A percentile compares a stretch with the other conserved stretches of the same genome.
phyloP scores from a whole-genome alignment of 352 stramenopile genomes.

The Halophytophthora polymorphica region DNA sequence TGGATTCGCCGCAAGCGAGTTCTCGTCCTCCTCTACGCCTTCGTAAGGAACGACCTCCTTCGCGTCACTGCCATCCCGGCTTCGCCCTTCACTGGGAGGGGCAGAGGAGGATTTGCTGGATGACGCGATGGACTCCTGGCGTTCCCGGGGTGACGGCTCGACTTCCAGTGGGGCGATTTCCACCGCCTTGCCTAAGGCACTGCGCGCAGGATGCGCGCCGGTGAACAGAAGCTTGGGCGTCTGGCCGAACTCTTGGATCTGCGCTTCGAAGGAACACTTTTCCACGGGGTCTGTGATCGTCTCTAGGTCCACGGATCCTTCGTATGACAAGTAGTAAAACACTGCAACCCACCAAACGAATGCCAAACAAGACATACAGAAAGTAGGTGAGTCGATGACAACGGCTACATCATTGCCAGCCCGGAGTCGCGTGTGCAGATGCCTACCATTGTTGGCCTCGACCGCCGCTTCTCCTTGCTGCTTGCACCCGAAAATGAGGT shows the following conservation, averaged over 20 bases:
- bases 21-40: conserved; percentile 29
- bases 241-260: conserved; percentile 93
- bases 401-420: background rate
- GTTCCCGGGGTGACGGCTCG: conserved; percentile 29
- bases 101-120: conserved; percentile 19
- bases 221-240: conserved; percentile 80
- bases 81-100: conserved; percentile 17
- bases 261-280: conserved; percentile 90
- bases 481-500: conserved; percentile 83
- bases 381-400: background rate
- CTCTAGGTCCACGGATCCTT: conserved; percentile 84
- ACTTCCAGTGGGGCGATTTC: conserved; percentile 52
- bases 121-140: conserved; percentile 15
- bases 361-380: conserved; percentile 1
- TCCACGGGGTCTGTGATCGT: conserved; percentile 89
- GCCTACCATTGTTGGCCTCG: conserved; percentile 76
- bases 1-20: conserved; percentile 15
- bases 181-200: conserved; percentile 49
- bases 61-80: conserved; percentile 15
- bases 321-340: conserved; percentile 89
- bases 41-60: conserved; percentile 15
- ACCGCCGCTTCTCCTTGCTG: conserved; percentile 70
- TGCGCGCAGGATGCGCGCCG: conserved; percentile 63
- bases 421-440: background rate
- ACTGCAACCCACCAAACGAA: conserved; percentile 33